Percentiles rank a stretch among this genome's conserved stretches.
Evolutionary conservation across 139 green algal species (phyloP).

Genomic region (Chlamydomonas sp.): DNA sequence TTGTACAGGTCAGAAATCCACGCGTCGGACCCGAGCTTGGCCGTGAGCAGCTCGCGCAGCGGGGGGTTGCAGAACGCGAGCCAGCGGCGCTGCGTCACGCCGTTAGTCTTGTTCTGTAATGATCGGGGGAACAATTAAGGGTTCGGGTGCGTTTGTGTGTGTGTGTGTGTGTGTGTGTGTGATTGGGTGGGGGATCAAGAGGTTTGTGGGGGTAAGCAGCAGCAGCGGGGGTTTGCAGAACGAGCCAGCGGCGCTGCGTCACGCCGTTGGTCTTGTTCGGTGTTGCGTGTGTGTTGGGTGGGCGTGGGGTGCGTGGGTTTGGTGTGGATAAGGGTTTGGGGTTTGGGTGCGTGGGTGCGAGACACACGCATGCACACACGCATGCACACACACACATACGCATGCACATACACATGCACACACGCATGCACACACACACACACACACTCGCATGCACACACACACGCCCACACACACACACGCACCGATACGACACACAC

Average conservation of each 20-base stretch:
- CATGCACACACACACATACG: neutral
- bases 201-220: conserved; percentile 82
- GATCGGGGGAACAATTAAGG: neutral
- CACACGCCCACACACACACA: too few relatives aligned
- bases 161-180: too few relatives aligned
- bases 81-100: conserved; percentile 87
- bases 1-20: conserved; percentile 82
- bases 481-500: too few relatives aligned
- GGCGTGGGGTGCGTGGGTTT: too few relatives aligned
- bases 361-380: conserved; percentile 2
- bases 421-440: neutral
- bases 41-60: conserved; percentile 79
- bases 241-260: conserved; percentile 89
- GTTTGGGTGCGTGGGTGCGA: neutral
- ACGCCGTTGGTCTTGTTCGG: conserved; percentile 99
- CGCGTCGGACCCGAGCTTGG: conserved; percentile 72
- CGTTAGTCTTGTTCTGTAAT: neutral
- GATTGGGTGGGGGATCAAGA: too few relatives aligned
- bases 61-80: conserved; percentile 94
- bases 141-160: too few relatives aligned
- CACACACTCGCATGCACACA: too few relatives aligned
- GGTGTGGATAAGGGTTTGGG: too few relatives aligned
- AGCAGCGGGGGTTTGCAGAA: conserved; percentile 89
- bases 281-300: too few relatives aligned
- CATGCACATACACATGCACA: neutral